These are phyloP conservation scores for Ustilago esculenta DNA, from an alignment of 1,284 basidiomycete species.

Conservation along the genomic window DNA sequence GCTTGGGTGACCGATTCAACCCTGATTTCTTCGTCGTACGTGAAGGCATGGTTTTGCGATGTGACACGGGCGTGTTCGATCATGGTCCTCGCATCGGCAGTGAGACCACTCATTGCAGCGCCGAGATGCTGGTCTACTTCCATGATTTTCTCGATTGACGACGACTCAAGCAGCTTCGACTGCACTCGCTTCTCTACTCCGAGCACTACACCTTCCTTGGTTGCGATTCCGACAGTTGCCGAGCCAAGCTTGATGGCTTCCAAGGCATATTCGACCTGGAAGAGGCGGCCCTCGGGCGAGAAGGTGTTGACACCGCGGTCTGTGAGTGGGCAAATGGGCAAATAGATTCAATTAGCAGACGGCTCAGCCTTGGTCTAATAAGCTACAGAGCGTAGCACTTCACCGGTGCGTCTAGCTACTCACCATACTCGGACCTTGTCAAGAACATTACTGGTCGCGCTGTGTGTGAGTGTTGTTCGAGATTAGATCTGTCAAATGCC, in stretches of 20 bases:
- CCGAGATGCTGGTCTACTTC: constrained; percentile 97
- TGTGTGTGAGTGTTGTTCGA: not conserved
- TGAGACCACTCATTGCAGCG: constrained; percentile 97
- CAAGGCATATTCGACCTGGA: constrained; percentile 98
- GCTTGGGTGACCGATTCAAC: constrained; percentile 87
- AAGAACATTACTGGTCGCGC: constrained; percentile 74
- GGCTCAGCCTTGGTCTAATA: no score
- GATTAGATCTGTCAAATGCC: no score
- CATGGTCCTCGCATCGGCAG: constrained; percentile 98
- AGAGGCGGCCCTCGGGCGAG: constrained; percentile 93
- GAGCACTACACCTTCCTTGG: constrained; percentile 85
- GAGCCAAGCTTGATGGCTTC: constrained; percentile 75
- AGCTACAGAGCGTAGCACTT: no score
- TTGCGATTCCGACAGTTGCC: constrained; percentile 84
- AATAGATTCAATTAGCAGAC: no score
- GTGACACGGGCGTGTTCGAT: constrained; percentile 99
- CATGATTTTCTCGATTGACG: constrained; percentile 99
- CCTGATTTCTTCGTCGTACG: constrained; percentile 95
- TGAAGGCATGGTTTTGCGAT: constrained; percentile 88
- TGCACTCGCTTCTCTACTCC: constrained; percentile 99
- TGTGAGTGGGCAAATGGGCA: constrained; percentile 62
- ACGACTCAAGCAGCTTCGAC: constrained; percentile 92
- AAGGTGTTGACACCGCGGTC: constrained; percentile 99
- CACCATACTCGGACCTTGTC: constrained; percentile 92
- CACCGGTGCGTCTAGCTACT: no score